These are phyloP conservation scores for Daldinia loculata DNA, from an alignment of 495 filamentous ascomycete genomes.

Conservation along the genomic window DNA sequence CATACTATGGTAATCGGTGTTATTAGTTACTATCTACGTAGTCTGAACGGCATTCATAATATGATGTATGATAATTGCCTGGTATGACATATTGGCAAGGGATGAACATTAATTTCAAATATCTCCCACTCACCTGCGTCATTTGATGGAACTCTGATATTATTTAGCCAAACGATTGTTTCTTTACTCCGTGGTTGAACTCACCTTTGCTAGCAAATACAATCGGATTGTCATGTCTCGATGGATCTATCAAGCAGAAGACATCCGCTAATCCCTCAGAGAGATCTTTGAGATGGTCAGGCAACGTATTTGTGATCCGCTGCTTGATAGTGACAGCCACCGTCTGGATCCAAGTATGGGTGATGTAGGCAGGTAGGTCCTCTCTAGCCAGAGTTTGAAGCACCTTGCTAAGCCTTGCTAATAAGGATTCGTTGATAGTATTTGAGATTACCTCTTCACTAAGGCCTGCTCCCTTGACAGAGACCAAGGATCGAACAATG, in stretches of 20 bases:
- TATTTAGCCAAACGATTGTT: slow-evolving; percentile 9
- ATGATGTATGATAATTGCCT: neutral
- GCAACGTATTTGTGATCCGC: slow-evolving; percentile 64
- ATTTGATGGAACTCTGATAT: slow-evolving; percentile 65
- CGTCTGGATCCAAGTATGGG: slow-evolving; percentile 65
- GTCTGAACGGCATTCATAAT: neutral
- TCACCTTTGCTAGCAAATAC: slow-evolving; percentile 81
- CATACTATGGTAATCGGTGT: neutral
- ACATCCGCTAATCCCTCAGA: slow-evolving; percentile 79
- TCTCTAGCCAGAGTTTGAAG: slow-evolving; percentile 69
- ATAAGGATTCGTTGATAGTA: neutral
- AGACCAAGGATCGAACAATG: too few species aligned
- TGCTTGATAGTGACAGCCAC: slow-evolving; percentile 65
- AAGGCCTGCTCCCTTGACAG: too few species aligned
- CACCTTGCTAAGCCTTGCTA: slow-evolving; percentile 60
- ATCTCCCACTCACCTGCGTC: slow-evolving; percentile 51
- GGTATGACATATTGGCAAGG: too few species aligned
- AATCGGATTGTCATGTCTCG: slow-evolving; percentile 76
- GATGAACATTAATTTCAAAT: neutral
- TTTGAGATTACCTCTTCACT: neutral
- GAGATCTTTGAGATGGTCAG: slow-evolving; percentile 61
- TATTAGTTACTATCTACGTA: neutral
- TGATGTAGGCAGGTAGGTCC: slow-evolving; percentile 76
- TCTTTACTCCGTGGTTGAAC: neutral
- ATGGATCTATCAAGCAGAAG: slow-evolving; percentile 80